Evolutionary conservation across 1,284 basidiomycete genomes (phyloP).

Genomic region (Tetrapyrgos nigripes): DNA sequence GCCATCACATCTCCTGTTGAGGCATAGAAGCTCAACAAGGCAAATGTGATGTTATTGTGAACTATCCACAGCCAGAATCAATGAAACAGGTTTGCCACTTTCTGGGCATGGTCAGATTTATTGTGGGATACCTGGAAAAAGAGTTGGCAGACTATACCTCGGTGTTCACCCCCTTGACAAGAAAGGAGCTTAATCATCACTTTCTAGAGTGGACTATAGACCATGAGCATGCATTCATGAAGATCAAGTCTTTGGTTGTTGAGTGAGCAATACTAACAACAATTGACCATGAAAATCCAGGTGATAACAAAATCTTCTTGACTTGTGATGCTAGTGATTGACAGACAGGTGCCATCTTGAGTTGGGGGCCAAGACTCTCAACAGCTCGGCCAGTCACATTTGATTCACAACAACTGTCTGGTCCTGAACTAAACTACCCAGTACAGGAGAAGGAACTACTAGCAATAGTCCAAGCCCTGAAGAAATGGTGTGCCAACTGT

Average conservation of each 20-base stretch:
- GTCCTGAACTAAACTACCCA: conserved; percentile 37
- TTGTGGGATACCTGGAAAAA: conserved; percentile 27
- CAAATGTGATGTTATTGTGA: conserved; percentile 3
- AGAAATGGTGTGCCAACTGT: conserved; percentile 34
- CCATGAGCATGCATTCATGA: conserved; percentile 31
- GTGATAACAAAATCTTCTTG: no score
- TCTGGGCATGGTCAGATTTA: conserved; percentile 38
- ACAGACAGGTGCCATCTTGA: conserved; percentile 33
- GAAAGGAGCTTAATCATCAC: conserved; percentile 18
- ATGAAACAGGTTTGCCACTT: conserved; percentile 31
- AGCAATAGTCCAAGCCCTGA: conserved; percentile 35
- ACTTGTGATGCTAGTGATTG: conserved; percentile 34
- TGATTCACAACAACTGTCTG: conserved; percentile 33
- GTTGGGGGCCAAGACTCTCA: conserved; percentile 28
- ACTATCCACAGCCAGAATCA: conserved; percentile 24
- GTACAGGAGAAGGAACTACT: no score
- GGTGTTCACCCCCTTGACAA: conserved; percentile 32
- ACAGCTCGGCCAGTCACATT: conserved; percentile 34
- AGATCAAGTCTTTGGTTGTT: conserved; percentile 31
- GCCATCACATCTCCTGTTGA: conserved; percentile 29
- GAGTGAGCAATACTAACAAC: conserved; percentile 23
- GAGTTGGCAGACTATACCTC: conserved; percentile 28
- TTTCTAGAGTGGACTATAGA: conserved; percentile 26
- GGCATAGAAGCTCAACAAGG: conserved; percentile 31
- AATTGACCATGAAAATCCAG: conserved; percentile 30